phyloP scores from a whole-genome alignment of 352 stramenopile genomes.

The Pythium vanterpoolii region DNA sequence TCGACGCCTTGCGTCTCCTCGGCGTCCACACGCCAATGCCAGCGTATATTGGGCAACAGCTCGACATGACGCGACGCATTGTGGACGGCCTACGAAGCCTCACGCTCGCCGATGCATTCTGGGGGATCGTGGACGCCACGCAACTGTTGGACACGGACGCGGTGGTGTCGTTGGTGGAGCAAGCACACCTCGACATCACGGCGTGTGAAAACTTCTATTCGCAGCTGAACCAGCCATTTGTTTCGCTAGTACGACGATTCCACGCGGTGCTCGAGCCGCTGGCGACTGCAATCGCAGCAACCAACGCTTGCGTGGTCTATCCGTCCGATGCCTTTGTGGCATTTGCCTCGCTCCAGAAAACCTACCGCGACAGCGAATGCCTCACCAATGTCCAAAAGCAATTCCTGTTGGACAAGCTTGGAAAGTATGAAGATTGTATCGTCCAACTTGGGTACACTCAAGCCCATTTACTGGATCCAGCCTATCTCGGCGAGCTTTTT shows the following conservation, averaged over 20 bases:
- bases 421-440: slow-evolving; percentile 22
- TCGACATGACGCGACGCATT: background rate
- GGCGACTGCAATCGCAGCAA: background rate
- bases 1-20: slow-evolving; percentile 5
- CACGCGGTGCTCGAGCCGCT: slow-evolving; percentile 2
- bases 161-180: background rate
- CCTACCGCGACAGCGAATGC: slow-evolving; percentile 16
- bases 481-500: slow-evolving; percentile 37
- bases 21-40: background rate
- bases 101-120: background rate
- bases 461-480: slow-evolving; percentile 44
- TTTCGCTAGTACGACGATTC: background rate
- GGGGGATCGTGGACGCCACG: background rate
- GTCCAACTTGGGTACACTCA: slow-evolving; percentile 25
- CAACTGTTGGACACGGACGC: background rate
- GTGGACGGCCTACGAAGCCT: background rate
- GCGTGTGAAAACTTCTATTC: background rate
- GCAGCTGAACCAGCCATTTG: background rate
- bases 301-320: background rate
- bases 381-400: slow-evolving; percentile 30
- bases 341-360: slow-evolving; percentile 25
- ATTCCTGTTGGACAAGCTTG: slow-evolving; percentile 20
- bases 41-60: background rate
- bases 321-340: slow-evolving; percentile 35
- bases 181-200: background rate